Evolutionary conservation across 2,329 filamentous ascomycete species (phyloP), one percentile per base, ranked within the genome.

Genomic region (Colletotrichum tanaceti): DNA sequence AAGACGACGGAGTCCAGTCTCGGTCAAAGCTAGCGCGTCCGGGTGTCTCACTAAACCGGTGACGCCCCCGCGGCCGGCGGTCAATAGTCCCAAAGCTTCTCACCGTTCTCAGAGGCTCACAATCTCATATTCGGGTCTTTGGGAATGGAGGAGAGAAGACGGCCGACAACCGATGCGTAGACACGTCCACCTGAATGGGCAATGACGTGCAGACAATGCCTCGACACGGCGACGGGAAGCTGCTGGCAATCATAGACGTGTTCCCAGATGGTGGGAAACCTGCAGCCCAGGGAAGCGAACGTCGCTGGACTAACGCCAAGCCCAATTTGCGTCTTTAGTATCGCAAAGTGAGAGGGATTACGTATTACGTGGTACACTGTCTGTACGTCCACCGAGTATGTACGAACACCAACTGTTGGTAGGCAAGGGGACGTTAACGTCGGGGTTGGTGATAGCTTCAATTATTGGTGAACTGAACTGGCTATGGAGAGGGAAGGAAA

Each of bases 161-260:
- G 55, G n/a, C 65, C 43, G 62, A 52, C 47, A 57, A 69, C 16
- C 38, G 50, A 66, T 61, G 32, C 49, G 50, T 52, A n/a, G 44
- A 50, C 20, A 43, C 35, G 18, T 39, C 50, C 58, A 57, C 66
- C 66, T 66, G 66, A 69, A 69, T 66, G 50, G 38, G 52, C n/a
- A 44, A 18, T 14, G 28, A 46, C 18, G 22, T 44, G 24, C 54
- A 22, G 35, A 20, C 50, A 52, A 38, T 60, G 35, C 24, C 54
- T 38, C 63, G 20, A 53, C 32, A 35, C 32, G 32, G 32, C 32
- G 32, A 7, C 18, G 61, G 43, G 46, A 59, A 47, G 32, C 22
- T 44, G 47, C 44, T 60, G 38, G 50, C 49, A 60, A 60, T 35
- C 32, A 35, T 60, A 24, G 24, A 20, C 9, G 44, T 32, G 9